These are phyloP conservation scores for Colletotrichum ledebouriae DNA, from an alignment of 2,329 filamentous ascomycete species.

Conservation along the genomic window DNA sequence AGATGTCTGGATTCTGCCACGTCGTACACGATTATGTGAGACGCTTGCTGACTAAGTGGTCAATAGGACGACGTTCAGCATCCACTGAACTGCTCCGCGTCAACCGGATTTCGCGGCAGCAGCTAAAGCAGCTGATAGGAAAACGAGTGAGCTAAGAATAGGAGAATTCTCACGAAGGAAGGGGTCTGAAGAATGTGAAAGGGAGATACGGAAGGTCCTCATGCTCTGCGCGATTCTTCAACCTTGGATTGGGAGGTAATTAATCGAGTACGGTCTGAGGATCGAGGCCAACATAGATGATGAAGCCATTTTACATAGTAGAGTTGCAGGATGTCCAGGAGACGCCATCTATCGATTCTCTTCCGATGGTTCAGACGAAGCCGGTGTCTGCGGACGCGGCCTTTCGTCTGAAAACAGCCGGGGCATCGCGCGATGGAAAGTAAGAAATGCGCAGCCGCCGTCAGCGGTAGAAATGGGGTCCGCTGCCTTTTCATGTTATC, in stretches of 20 bases:
- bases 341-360: neutral
- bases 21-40: slow-evolving; percentile 15
- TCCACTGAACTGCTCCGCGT: slow-evolving; percentile 1
- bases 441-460: too few relatives aligned
- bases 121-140: too few relatives aligned
- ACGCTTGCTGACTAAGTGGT: neutral
- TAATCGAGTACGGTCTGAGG: neutral
- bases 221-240: neutral
- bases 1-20: slow-evolving; percentile 14
- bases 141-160: slow-evolving; percentile 5
- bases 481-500: too few relatives aligned
- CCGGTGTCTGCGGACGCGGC: neutral
- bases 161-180: neutral
- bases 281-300: neutral
- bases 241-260: neutral
- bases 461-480: too few relatives aligned
- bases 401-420: neutral
- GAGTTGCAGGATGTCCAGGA: slow-evolving; percentile 7
- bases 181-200: neutral
- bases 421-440: too few relatives aligned
- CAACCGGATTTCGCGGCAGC: slow-evolving; percentile 12
- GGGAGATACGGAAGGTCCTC: neutral
- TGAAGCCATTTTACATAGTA: slow-evolving; percentile 18
- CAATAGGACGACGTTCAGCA: neutral
- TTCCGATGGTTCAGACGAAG: slow-evolving; percentile 5